Percentiles rank a stretch among this genome's conserved stretches.
phyloP scores from a whole-genome alignment of 768 basidiomycete genomes.

The Amyloporia xantha region DNA sequence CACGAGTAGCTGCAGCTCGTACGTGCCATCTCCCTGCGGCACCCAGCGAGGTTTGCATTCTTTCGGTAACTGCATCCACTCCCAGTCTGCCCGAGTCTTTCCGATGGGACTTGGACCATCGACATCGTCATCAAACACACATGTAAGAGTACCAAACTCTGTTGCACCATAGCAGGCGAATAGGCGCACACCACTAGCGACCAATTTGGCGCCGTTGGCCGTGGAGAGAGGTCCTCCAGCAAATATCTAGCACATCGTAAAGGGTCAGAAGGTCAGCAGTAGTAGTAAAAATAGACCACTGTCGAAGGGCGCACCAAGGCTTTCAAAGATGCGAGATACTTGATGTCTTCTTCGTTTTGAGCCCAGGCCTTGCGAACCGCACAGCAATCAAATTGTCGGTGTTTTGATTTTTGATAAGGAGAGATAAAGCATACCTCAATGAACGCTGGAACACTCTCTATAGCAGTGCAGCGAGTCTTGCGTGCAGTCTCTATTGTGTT shows the following conservation, averaged over 20 bases:
- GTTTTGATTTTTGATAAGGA: no score
- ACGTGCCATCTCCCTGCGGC: constrained; percentile 8
- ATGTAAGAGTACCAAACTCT: constrained; percentile 8
- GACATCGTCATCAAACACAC: neutral
- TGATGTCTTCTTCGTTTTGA: constrained; percentile 10
- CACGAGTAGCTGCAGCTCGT: constrained; percentile 12
- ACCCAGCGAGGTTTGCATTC: constrained; percentile 1
- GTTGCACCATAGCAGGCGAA: constrained; percentile 13
- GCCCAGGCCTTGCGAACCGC: constrained; percentile 13
- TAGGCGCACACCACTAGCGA: constrained; percentile 11
- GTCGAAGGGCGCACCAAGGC: constrained; percentile 6
- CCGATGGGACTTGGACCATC: neutral
- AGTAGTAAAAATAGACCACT: no score
- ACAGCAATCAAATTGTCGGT: no score
- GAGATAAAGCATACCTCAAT: constrained; percentile 8
- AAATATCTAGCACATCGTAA: constrained; percentile 9
- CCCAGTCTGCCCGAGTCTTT: constrained; percentile 7
- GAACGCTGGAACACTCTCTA: constrained; percentile 11
- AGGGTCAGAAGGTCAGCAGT: no score
- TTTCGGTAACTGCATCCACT: constrained; percentile 2
- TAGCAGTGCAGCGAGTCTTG: constrained; percentile 4
- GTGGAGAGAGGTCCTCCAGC: constrained; percentile 15
- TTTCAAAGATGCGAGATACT: constrained; percentile 9
- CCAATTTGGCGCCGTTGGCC: constrained; percentile 12
- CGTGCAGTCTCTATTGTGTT: constrained; percentile 10